Conservation (phyloP, 2,329 filamentous ascomycete genomes). For the Chrysosporium queenslandicum region DNA sequence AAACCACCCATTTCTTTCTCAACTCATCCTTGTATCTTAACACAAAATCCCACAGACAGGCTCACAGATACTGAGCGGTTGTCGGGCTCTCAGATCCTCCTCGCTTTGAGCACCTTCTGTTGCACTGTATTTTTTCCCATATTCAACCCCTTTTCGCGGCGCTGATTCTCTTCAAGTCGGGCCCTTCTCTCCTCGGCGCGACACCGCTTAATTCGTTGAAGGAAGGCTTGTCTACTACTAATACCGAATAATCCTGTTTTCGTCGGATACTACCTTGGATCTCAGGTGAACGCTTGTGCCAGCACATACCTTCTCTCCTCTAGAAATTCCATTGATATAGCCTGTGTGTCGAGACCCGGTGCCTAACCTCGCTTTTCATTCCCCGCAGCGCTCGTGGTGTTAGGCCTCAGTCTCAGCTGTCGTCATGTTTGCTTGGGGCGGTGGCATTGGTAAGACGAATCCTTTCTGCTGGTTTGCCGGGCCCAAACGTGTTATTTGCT, state of each 20-base stretch:
- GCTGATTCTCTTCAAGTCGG: background rate
- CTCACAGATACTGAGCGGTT: background rate
- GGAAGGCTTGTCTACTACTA: too few species aligned
- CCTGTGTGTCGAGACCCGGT: too few species aligned
- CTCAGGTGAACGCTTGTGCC: background rate
- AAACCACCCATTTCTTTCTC: background rate
- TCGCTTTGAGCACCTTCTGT: background rate
- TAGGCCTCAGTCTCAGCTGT: slow-evolving; percentile 5
- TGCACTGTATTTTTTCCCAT: background rate
- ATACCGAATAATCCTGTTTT: too few species aligned
- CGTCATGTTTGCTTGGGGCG: slow-evolving; percentile 19
- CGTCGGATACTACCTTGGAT: background rate
- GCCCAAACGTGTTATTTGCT: background rate
- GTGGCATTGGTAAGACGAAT: slow-evolving; percentile 15
- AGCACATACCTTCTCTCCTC: background rate
- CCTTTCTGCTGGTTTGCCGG: background rate
- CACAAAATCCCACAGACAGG: background rate
- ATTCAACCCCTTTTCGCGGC: background rate
- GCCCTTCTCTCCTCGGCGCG: too few species aligned
- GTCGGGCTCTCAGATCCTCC: background rate
- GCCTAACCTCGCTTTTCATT: background rate
- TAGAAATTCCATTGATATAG: background rate
- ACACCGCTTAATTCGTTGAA: too few species aligned
- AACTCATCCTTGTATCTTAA: background rate
- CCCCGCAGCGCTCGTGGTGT: background rate